phyloP scores from a whole-genome alignment of 176 grass and related monocot species.

The Raddia guianensis region DNA sequence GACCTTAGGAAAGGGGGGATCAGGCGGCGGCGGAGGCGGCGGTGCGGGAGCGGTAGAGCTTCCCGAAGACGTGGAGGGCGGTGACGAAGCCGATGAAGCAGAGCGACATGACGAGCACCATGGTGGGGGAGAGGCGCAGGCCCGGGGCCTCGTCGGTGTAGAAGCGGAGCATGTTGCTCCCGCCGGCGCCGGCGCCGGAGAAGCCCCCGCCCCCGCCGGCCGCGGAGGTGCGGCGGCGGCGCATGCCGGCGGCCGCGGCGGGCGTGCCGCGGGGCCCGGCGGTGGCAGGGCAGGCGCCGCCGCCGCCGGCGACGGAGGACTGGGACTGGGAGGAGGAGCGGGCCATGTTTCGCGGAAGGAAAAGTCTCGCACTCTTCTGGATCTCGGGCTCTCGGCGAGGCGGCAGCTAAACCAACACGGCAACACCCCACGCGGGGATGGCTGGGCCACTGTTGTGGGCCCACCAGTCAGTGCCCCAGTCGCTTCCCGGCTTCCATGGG shows the following conservation, averaged over 20 bases:
- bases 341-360: slow-evolving; percentile 41
- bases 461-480: no score
- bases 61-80: slow-evolving; percentile 77
- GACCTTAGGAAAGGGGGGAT: slow-evolving; percentile 20
- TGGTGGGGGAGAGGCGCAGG: slow-evolving; percentile 69
- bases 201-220: background rate
- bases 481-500: no score
- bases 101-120: slow-evolving; percentile 64
- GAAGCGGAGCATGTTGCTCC: slow-evolving; percentile 89
- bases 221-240: slow-evolving; percentile 41
- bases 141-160: slow-evolving; percentile 88
- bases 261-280: slow-evolving; percentile 62
- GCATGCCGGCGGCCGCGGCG: slow-evolving; percentile 69
- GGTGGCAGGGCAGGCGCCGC: slow-evolving; percentile 49
- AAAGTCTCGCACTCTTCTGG: background rate
- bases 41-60: slow-evolving; percentile 79
- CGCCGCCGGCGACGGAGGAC: slow-evolving; percentile 47
- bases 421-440: no score
- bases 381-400: background rate
- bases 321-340: slow-evolving; percentile 78
- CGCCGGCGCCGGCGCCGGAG: slow-evolving; percentile 38
- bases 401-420: no score
- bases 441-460: no score
- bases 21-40: slow-evolving; percentile 48
- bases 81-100: slow-evolving; percentile 80